phyloP scores from a whole-genome alignment of 768 basidiomycete genomes.

The Leccinellum rugosiceps region DNA sequence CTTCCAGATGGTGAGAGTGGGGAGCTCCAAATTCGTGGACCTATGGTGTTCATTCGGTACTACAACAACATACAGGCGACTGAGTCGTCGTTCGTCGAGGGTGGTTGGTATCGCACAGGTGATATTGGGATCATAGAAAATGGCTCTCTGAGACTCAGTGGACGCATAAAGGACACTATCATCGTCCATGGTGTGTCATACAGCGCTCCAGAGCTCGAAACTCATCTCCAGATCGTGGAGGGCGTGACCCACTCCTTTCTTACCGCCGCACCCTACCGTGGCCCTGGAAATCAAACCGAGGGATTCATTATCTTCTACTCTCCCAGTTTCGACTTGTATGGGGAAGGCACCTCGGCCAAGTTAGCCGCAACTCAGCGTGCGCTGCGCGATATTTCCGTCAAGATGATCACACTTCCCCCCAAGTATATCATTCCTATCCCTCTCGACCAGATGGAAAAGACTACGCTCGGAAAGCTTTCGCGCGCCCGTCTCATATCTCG shows the following conservation, averaged over 20 bases:
- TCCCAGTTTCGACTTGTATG: background rate
- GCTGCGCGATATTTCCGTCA: background rate
- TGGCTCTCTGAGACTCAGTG: conserved; percentile 33
- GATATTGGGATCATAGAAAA: conserved; percentile 33
- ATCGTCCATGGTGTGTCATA: conserved; percentile 30
- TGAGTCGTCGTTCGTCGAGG: background rate
- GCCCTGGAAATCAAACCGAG: background rate
- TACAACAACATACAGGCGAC: background rate
- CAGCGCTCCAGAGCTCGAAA: background rate
- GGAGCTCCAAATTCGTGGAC: background rate
- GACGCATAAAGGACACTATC: conserved; percentile 40
- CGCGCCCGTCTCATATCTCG: background rate
- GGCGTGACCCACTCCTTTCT: background rate
- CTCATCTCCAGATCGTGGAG: background rate
- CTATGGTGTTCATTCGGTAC: background rate
- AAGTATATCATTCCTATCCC: background rate
- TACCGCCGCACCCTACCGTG: background rate
- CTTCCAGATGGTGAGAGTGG: background rate
- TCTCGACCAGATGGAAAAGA: background rate
- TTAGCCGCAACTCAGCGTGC: background rate
- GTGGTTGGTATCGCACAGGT: background rate
- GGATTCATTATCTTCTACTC: background rate
- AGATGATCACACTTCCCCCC: background rate
- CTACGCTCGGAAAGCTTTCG: background rate
- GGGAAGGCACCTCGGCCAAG: background rate